phyloP scores from a whole-genome alignment of 1,139 yeast genomes.

The Hansenula sp. region DNA sequence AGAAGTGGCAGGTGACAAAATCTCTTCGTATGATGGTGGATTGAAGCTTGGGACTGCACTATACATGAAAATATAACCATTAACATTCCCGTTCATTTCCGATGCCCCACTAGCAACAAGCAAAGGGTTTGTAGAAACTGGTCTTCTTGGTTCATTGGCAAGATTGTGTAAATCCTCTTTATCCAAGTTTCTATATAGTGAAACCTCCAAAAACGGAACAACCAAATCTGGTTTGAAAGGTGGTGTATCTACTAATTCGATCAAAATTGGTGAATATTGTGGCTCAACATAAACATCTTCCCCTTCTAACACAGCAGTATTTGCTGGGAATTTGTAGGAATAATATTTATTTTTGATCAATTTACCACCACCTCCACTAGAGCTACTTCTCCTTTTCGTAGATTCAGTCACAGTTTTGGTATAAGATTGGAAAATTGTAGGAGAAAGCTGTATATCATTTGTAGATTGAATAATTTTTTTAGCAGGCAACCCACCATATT shows the following conservation, averaged over 20 bases:
- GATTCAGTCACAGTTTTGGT: slow-evolving; percentile 18
- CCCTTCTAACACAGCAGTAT: slow-evolving; percentile 1
- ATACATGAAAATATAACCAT: slow-evolving; percentile 67
- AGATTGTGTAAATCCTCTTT: slow-evolving; percentile 55
- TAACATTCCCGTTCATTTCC: slow-evolving; percentile 68
- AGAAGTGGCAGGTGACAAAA: slow-evolving; percentile 10
- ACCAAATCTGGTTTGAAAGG: slow-evolving; percentile 60
- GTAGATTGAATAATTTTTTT: slow-evolving; percentile 25
- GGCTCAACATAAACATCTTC: slow-evolving; percentile 35
- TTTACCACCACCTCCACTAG: slow-evolving; percentile 10
- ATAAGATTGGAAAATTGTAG: slow-evolving; percentile 32
- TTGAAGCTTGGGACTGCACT: slow-evolving; percentile 52
- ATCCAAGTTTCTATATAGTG: slow-evolving; percentile 58
- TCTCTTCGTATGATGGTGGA: slow-evolving; percentile 24
- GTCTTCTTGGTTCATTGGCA: slow-evolving; percentile 62
- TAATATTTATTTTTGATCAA: slow-evolving; percentile 18
- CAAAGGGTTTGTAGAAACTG: slow-evolving; percentile 63
- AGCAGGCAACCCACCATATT: slow-evolving; percentile 31
- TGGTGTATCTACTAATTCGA: slow-evolving; percentile 73
- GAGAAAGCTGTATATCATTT: slow-evolving; percentile 26
- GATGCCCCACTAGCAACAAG: slow-evolving; percentile 77
- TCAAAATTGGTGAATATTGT: slow-evolving; percentile 50
- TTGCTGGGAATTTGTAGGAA: slow-evolving; percentile 17
- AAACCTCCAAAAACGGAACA: slow-evolving; percentile 72
- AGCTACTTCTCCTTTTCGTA: slow-evolving; percentile 14